Evolutionary conservation across 257 asterid species (phyloP), one percentile per base, ranked within the genome.

Genomic region (Verbena officinalis): DNA sequence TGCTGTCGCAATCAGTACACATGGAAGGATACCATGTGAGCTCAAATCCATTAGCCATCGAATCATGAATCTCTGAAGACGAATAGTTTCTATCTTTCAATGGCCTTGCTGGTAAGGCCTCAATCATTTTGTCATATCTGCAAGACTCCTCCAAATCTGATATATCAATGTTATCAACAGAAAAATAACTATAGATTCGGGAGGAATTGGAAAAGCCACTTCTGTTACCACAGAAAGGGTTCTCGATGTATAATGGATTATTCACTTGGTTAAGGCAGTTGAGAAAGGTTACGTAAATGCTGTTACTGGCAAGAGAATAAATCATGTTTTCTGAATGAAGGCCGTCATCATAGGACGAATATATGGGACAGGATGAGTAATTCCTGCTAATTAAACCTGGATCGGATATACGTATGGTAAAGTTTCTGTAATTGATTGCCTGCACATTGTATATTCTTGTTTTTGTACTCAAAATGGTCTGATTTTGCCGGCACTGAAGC

Each of bases 401-500:
- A 68, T 87, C 92, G 3, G 76, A 79, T 45, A 77, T 1, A 1
- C 90, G 77, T 1, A 83, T 74, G 5, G 90, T 50, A 78, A 43
- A 87, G 67, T 75, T 76, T n/a, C 12, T 36, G 53, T 84, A 84
- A 34, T 49, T 62, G 71, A 87, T 83, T 14, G 76, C 55, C 45
- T 66, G 72, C 3, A 87, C 86, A 21, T 45, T 17, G 86, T 67
- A 87, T 16, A 23, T 50, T 48, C 73, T 70, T 1, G 80, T 48
- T 0, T 46, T n/a, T 4, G 72, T 59, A 52, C 40, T 60, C 9
- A 81, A 24, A 3, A 64, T 22, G 22, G 86, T 46, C 16, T 22
- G 83, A 17, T 84, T 75, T 67, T 77, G 45, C 55, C 19, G 65
- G 76, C 95, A 87, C 4, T 81, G 86, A 19, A 87, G 88, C 9